Evolutionary conservation across 2,329 filamentous ascomycete genomes (phyloP), one percentile per base, ranked within the genome.

Genomic region (Cordyceps militaris): DNA sequence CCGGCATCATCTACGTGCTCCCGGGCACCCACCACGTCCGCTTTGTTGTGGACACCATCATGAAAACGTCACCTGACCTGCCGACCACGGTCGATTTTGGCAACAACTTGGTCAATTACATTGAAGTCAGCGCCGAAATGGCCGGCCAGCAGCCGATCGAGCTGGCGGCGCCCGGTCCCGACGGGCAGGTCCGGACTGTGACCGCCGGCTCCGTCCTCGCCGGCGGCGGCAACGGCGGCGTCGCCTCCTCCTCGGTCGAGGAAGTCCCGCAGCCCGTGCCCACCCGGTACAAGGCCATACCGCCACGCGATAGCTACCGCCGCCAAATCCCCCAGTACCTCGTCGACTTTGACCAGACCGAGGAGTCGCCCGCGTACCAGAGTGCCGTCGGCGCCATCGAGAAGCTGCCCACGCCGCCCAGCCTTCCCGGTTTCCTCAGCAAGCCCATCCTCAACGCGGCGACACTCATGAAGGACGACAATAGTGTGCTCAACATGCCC

Each of bases 81-180:
- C 93, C 94, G 14, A 97, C 94, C 0, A 96, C 94, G 1, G 94
- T 99, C 59, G 94, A 99, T 71, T 97, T 95, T 71, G 95, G 91
- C 63, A 97, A 97, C 75, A 96, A 96, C 69, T 79, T 99, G 19
- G 93, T 99, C 73, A 99, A 99, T 74, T 99, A 97, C 70, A 90
- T 99, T 67, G 94, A 99, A 75, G 89, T 97, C 61, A 89, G 82
- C 66, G 84, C 89, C 36, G 87, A 91, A 57, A 87, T 92, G 66
- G 73, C 86, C 30, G 76, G 78, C 11, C 67, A 70, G 26, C 66
- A 61, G n/a, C 62, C 65, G 23, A 63, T 71, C 49, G 61, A 64
- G 30, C 65, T 64, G 24, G 63, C 65, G 26, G 57, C 62, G 26
- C 58, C 65, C 21, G 62, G 69, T 23, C 64, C 68, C 5, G 69